A percentile compares a stretch with the other conserved stretches of the same genome.
Conservation (phyloP, 345 rosid genomes). For the Combretum micranthum region DNA sequence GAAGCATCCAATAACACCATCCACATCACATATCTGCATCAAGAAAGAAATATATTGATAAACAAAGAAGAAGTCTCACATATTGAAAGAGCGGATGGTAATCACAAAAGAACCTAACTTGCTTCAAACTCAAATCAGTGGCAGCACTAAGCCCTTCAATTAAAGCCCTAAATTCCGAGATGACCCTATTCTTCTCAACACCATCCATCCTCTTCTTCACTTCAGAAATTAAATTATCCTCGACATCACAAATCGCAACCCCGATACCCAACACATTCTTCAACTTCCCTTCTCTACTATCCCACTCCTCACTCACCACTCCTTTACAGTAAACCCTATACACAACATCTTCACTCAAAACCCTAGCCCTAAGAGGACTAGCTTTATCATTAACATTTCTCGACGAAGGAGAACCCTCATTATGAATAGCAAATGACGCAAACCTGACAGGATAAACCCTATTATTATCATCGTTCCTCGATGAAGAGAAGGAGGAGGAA, state of each 20-base stretch:
- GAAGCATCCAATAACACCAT: no score
- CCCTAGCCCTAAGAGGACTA: neutral
- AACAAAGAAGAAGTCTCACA: conserved; percentile 31
- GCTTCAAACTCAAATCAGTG: conserved; percentile 42
- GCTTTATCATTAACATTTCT: no score
- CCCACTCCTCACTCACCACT: conserved; percentile 19
- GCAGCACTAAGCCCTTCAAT: conserved; percentile 63
- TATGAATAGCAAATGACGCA: conserved; percentile 14
- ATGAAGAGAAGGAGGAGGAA: conserved; percentile 13
- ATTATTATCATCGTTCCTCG: neutral
- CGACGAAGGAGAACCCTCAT: conserved; percentile 20
- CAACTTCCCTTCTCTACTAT: conserved; percentile 10
- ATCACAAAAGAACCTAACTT: conserved; percentile 34
- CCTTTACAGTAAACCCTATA: conserved; percentile 29
- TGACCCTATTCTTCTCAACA: conserved; percentile 23
- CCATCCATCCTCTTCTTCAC: conserved; percentile 24
- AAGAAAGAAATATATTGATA: neutral
- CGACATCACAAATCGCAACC: conserved; percentile 29
- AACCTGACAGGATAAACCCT: no score
- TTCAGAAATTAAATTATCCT: conserved; percentile 20
- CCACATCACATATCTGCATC: no score
- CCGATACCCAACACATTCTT: conserved; percentile 18
- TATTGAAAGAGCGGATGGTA: conserved; percentile 40
- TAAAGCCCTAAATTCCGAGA: conserved; percentile 39
- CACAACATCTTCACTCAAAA: neutral